Base-by-base conservation (phyloP, 805 yeast genomes). In the Kodamaea jinghongensis region DNA sequence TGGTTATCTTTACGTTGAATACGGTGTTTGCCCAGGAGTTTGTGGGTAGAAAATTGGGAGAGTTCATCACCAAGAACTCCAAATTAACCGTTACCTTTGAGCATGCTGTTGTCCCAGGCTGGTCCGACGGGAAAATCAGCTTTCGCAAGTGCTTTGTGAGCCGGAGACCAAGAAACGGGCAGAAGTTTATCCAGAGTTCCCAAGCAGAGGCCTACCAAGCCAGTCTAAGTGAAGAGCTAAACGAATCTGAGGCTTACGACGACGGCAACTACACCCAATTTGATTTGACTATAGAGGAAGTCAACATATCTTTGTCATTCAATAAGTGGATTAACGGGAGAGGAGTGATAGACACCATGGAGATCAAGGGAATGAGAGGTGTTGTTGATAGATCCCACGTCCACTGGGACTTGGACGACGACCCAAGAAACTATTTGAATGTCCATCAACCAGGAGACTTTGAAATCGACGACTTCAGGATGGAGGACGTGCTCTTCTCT, bases 241-340 rank as follows among this genome's bases (percentile, higher is more conserved):
- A 23, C 8, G 6, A 16, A 8, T 9, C 4, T 3, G 73, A 64
- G 17, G 65, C 64, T 14, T 40, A 32, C 13, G 96, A 85, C 51
- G 96, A 89, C 56, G 98, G 97, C 1, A 93, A 93, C 61, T 93
- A 90, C 61, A 91, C 99, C 0, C 99, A 93, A 58, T 93, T 83
- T 58, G 99, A 93, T 60, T 60, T 93, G 28, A 86, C 95, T 0
- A 84, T 93, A 11, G 96, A 91, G 43, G 85, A 84, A 49, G 82
- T 90, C 9, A 81, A 83, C 38, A 76, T 93, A 0, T 81, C 95
- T 1, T 64, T 93, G 12, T 85, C 95, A 9, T 78, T 93, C 49
- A 70, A 77, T 38, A 87, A 88, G 53, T 93, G 97, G 95, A 66
- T 93, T 38, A 83, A 86, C 50, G 98, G 98, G 0, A 75, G 75